Evolutionary conservation across 192 early-diverging fungal species (phyloP), one percentile per base, ranked within the genome.

Genomic region (Entomortierella lignicola): DNA sequence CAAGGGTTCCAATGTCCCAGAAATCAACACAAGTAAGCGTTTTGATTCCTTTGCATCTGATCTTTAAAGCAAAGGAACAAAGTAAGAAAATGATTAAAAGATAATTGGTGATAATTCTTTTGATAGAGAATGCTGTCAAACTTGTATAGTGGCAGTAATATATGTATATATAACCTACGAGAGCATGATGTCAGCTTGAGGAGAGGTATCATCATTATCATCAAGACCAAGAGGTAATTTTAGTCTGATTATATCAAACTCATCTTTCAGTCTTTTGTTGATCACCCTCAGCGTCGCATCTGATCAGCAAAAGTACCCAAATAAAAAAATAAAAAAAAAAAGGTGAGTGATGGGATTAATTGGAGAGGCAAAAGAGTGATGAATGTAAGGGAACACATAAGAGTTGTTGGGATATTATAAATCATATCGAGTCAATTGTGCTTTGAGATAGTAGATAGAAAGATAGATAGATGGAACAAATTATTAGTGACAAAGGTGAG

Each of bases 1-100:
- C 0, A 63, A 77, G 66, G 48, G 15, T 53, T 77, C 74, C 51
- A 63, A n/a, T 3, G 55, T 77, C 18, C 67, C 67, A 4, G 66
- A 61, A 1, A 68, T 27, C 17, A 77, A 47, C 0, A 77, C 55
- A 7, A 77, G 47, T 11, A 77, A 8, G 10, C 74, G 74, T 27
- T 77, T 55, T 27, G 42, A 48, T 20, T 69, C 50, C 11, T 64
- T 57, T n/a, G 37, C 32, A 13, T 77, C 39, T 2, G 43, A 18
- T 20, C 74, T 77, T 37, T 51, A 43, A n/a, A 48, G 27, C 8
- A 55, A 21, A 55, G 17, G 29, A 56, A 10, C n/a, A 30, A 31
- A 37, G 51, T 2, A 2, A 41, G 20, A 8, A 0, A 18, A 26
- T n/a, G n/a, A n/a, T n/a, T n/a, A n/a, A n/a, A n/a, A n/a, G n/a